Evolutionary conservation across 225 moss, liverwort and hornwort genomes (phyloP).

Genomic region (Takakia lepidozioides): DNA sequence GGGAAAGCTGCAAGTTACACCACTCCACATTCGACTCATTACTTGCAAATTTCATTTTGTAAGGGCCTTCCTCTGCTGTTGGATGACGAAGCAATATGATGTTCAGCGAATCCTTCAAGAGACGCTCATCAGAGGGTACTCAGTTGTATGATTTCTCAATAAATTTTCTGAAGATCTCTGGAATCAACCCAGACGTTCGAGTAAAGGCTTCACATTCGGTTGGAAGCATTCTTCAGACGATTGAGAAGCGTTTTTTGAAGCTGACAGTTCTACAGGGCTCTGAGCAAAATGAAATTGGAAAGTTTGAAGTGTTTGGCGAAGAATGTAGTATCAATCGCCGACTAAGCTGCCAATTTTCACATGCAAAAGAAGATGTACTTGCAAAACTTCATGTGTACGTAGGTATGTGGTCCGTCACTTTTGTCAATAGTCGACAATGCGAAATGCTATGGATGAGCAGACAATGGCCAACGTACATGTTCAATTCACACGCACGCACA

Average conservation of each 20-base stretch:
- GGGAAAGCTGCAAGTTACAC: too few species aligned
- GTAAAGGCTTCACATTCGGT: conserved; percentile 18
- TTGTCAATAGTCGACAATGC: too few species aligned
- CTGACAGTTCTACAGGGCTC: conserved; percentile 69
- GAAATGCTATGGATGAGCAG: too few species aligned
- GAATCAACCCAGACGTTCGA: conserved; percentile 35
- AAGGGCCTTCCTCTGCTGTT: too few species aligned
- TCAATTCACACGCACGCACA: too few species aligned
- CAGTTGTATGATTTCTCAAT: conserved; percentile 47
- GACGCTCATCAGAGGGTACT: conserved; percentile 17
- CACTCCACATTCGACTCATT: too few species aligned
- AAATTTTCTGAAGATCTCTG: conserved; percentile 61
- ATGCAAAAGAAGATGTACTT: conserved; percentile 25
- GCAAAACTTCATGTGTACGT: conserved; percentile 82
- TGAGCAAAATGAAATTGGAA: conserved; percentile 72
- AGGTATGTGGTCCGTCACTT: too few species aligned
- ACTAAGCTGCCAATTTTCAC: conserved; percentile 45
- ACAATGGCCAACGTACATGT: too few species aligned
- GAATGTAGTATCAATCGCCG: conserved; percentile 64
- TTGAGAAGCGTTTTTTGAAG: conserved; percentile 43
- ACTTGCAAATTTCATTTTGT: too few species aligned
- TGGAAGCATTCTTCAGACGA: conserved; percentile 23
- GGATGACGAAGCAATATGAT: too few species aligned
- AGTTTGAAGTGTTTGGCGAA: conserved; percentile 51
- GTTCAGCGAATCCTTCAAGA: conserved; percentile 10